Evolutionary conservation across 2,329 filamentous ascomycete genomes (phyloP).

Genomic region (Colletotrichum endophyticum): DNA sequence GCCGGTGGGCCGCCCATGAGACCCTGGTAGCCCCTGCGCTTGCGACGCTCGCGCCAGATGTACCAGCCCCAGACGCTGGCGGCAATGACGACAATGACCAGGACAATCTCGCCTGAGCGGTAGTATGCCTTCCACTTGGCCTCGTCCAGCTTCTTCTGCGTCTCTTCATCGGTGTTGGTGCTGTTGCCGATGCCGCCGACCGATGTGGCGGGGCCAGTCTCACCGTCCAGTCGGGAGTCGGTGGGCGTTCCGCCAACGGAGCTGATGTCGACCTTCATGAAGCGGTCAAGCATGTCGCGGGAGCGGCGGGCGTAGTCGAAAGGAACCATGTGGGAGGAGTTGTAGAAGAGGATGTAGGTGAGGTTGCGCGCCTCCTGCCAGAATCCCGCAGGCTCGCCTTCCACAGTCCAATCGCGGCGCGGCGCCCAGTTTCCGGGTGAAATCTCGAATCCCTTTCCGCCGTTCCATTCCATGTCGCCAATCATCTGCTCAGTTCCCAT

Average conservation of each 20-base stretch:
- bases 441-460: constrained; percentile 87
- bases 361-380: constrained; percentile 96
- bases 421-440: constrained; percentile 89
- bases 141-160: constrained; percentile 75
- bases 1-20: constrained; percentile 43
- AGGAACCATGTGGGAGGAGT: constrained; percentile 97
- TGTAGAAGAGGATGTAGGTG: constrained; percentile 94
- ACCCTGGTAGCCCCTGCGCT: constrained; percentile 58
- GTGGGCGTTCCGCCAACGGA: constrained; percentile 82
- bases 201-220: constrained; percentile 78
- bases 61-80: constrained; percentile 78
- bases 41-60: constrained; percentile 67
- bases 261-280: constrained; percentile 91
- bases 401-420: constrained; percentile 93
- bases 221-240: constrained; percentile 83
- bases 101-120: constrained; percentile 83
- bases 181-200: constrained; percentile 71
- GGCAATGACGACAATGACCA: constrained; percentile 80
- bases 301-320: constrained; percentile 88
- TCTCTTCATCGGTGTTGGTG: constrained; percentile 69
- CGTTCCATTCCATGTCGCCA: constrained; percentile 89
- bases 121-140: constrained; percentile 91
- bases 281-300: constrained; percentile 96
- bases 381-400: constrained; percentile 84
- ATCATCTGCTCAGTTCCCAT: constrained; percentile 92